Base-by-base conservation (phyloP, 2,329 filamentous ascomycete species). In the Cytospora mali region DNA sequence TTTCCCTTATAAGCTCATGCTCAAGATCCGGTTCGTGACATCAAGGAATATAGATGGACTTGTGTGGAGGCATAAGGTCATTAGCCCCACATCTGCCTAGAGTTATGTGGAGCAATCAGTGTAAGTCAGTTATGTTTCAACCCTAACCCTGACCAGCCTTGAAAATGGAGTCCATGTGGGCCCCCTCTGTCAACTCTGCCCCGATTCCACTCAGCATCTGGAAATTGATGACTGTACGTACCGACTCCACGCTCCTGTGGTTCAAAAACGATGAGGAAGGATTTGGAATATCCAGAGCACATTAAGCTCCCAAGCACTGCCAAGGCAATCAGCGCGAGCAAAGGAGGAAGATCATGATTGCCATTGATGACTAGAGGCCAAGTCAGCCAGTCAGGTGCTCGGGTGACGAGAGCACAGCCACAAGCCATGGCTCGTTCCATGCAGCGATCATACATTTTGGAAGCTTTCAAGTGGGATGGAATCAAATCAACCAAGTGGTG, bases 331-430 rank as follows among this genome's bases (percentile, higher is more conserved):
- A 39, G 9, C n/a, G 9, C 16, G 11, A 35, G 2, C 33, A 18
- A n/a, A n/a, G 35, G 16, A n/a, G n/a, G n/a, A n/a, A n/a, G n/a
- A n/a, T n/a, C n/a, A n/a, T n/a, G n/a, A n/a, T n/a, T n/a, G n/a
- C n/a, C n/a, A n/a, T n/a, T n/a, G n/a, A n/a, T n/a, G n/a, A n/a
- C n/a, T n/a, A n/a, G n/a, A n/a, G n/a, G n/a, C n/a, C n/a, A n/a
- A n/a, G n/a, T n/a, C n/a, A n/a, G n/a, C n/a, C n/a, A n/a, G n/a
- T n/a, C n/a, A n/a, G n/a, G n/a, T n/a, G n/a, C n/a, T 18, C 35
- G 10, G 35, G 16, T 39, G 33, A 21, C 23, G 11, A n/a, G n/a
- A 29, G n/a, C 57, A 59, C 57, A 59, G 57, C 57, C 57, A 59
- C 57, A 49, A 27, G 21, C 14, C 48, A 53, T 31, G 29, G 29